phyloP scores from a whole-genome alignment of 345 rosid species.

The Boechera stricta region DNA sequence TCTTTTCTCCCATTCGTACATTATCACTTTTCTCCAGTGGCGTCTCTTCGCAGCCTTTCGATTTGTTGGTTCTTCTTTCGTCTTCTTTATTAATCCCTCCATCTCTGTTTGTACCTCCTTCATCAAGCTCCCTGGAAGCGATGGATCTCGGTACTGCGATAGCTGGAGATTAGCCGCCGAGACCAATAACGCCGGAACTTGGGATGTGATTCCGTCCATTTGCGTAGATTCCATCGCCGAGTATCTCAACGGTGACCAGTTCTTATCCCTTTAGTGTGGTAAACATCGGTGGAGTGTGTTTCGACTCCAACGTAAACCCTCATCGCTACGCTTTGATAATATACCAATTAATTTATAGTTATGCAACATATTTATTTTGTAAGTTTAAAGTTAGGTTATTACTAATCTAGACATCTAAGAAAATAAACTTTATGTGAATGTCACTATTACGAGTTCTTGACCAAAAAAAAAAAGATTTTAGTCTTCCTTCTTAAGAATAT shows the following conservation, averaged over 20 bases:
- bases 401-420: too few species aligned
- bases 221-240: conserved; percentile 56
- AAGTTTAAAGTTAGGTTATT: too few species aligned
- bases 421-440: too few species aligned
- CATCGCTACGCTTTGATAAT: too few species aligned
- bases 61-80: conserved; percentile 28
- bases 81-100: conserved; percentile 32
- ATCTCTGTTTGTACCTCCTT: conserved; percentile 47
- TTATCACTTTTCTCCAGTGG: conserved; percentile 45
- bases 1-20: too few species aligned
- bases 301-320: too few species aligned
- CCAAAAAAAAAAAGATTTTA: too few species aligned
- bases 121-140: conserved; percentile 50
- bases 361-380: too few species aligned
- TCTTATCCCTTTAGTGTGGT: conserved; percentile 41
- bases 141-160: conserved; percentile 55
- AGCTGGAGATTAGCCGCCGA: conserved; percentile 87
- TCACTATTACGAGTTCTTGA: too few species aligned
- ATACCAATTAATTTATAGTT: too few species aligned
- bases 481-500: too few species aligned
- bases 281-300: too few species aligned
- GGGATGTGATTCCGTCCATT: conserved; percentile 56
- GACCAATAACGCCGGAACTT: conserved; percentile 82
- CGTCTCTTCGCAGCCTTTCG: conserved; percentile 27
- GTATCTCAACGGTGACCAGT: conserved; percentile 62